Percentiles rank a stretch among this genome's conserved stretches.
These are phyloP conservation scores for Saccharomycopsis malanga DNA, from an alignment of 805 yeast genomes.

Conservation along the genomic window DNA sequence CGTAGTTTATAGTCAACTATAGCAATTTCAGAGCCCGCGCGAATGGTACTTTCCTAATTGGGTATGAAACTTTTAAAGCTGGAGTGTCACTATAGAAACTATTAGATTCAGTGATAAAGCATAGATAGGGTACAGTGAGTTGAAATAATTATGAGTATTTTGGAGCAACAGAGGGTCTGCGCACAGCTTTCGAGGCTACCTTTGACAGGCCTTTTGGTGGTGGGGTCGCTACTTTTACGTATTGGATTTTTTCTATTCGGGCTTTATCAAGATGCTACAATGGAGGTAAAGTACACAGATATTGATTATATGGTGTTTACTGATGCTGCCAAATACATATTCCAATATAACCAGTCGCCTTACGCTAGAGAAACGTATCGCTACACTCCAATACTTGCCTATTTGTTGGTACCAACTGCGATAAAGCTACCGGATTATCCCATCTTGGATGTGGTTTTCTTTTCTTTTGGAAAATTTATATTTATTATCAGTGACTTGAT, in stretches of 20 bases:
- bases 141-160: no score
- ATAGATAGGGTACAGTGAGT: no score
- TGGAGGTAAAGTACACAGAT: conserved; percentile 85
- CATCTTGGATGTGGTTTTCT: conserved; percentile 40
- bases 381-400: conserved; percentile 85
- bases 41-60: no score
- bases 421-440: conserved; percentile 41
- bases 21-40: no score
- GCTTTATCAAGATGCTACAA: conserved; percentile 71
- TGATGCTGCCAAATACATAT: conserved; percentile 77
- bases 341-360: conserved; percentile 50
- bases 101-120: no score
- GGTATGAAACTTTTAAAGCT: no score
- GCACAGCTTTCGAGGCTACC: no score
- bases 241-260: conserved; percentile 70
- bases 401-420: conserved; percentile 71
- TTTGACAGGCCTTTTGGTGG: no score
- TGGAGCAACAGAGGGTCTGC: no score
- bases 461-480: conserved; percentile 70
- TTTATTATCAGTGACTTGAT: conserved; percentile 73
- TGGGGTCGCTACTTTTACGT: conserved; percentile 35
- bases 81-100: no score
- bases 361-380: conserved; percentile 82
- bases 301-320: conserved; percentile 91
- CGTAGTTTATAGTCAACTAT: no score